Evolutionary conservation across 2,329 filamentous ascomycete genomes (phyloP).

Genomic region (Stachybotrys chartarum): DNA sequence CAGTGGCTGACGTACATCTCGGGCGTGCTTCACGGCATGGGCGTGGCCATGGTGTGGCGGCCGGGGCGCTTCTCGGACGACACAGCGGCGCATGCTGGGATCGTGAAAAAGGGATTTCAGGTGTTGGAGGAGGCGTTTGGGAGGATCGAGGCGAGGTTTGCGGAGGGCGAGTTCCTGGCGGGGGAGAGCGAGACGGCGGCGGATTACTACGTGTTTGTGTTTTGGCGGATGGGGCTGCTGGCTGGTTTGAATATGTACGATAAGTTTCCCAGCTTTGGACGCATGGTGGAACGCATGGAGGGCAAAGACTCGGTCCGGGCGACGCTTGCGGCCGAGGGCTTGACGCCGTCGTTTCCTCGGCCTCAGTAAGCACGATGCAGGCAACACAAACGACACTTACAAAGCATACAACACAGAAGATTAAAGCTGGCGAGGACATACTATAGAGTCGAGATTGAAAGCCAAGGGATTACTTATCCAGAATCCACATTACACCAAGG

Average conservation of each 20-base stretch:
- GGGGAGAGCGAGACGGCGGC: constrained; percentile 13
- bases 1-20: constrained; percentile 27
- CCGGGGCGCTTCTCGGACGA: constrained; percentile 19
- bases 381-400: too few species aligned
- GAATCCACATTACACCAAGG: too few species aligned
- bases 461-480: too few species aligned
- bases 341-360: neutral
- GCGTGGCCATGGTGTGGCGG: constrained; percentile 15
- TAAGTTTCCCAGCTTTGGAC: constrained; percentile 8
- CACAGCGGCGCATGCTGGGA: constrained; percentile 1
- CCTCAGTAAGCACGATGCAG: neutral
- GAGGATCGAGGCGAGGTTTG: constrained; percentile 11
- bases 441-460: too few species aligned
- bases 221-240: constrained; percentile 11
- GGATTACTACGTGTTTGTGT: constrained; percentile 13
- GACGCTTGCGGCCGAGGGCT: neutral
- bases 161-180: constrained; percentile 7
- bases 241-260: constrained; percentile 6
- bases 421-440: too few species aligned
- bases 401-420: too few species aligned
- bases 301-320: constrained; percentile 6
- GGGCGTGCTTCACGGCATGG: constrained; percentile 20
- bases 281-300: constrained; percentile 7
- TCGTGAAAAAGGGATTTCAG: constrained; percentile 9
- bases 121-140: constrained; percentile 7